phyloP scores from a whole-genome alignment of 1,284 basidiomycete genomes.

The Entoloma clypeatum region DNA sequence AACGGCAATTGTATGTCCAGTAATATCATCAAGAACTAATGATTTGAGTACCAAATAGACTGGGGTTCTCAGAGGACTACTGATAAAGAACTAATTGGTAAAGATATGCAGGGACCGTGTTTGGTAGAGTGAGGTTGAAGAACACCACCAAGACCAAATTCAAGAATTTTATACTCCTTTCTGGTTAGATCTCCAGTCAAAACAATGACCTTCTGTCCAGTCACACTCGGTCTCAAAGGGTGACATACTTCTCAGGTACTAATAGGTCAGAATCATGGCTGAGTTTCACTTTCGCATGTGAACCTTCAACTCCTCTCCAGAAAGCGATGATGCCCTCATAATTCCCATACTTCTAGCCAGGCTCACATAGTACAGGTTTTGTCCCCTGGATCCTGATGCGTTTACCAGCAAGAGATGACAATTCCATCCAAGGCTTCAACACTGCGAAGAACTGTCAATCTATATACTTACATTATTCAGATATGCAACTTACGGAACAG shows the following conservation, averaged over 20 bases:
- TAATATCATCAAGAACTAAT: no score
- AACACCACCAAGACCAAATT: background rate
- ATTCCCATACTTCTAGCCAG: slow-evolving; percentile 6
- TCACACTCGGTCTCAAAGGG: background rate
- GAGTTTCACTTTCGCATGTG: background rate
- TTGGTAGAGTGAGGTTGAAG: no score
- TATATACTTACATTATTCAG: background rate
- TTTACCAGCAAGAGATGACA: background rate
- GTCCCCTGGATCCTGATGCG: slow-evolving; percentile 4
- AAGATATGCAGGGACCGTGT: no score
- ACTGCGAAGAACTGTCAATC: background rate
- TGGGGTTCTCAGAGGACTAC: no score
- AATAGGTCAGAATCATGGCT: background rate
- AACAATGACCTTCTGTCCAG: background rate
- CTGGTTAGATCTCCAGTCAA: background rate
- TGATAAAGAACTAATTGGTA: no score
- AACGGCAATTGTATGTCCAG: no score
- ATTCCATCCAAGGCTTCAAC: slow-evolving; percentile 4
- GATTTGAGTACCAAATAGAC: no score
- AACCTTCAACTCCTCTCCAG: background rate
- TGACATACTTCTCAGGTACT: slow-evolving; percentile 2
- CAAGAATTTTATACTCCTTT: background rate
- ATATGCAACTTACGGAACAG: background rate
- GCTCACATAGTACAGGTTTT: background rate
- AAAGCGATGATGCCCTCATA: slow-evolving; percentile 1